These are phyloP conservation scores for Fusarium setosum DNA, from an alignment of 2,329 filamentous ascomycete genomes.

Conservation along the genomic window DNA sequence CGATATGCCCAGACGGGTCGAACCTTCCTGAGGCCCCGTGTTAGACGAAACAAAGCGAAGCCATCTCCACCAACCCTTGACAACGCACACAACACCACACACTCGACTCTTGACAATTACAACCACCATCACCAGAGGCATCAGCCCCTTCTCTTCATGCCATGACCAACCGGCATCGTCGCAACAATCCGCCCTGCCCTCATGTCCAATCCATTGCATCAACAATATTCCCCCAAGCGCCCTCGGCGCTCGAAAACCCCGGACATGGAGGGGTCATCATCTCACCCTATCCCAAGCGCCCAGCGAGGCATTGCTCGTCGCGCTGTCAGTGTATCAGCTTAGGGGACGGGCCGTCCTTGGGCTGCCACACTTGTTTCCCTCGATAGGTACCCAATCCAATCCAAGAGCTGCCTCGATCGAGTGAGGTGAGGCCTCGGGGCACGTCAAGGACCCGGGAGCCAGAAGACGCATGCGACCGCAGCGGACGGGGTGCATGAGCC, in stretches of 20 bases:
- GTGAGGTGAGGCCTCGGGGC: neutral
- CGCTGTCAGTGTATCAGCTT: constrained; percentile 14
- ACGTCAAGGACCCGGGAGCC: neutral
- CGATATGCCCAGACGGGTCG: neutral
- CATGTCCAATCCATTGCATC: constrained; percentile 8
- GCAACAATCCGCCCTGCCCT: neutral
- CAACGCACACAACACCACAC: neutral
- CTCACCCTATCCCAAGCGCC: constrained; percentile 1
- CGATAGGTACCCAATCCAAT: constrained; percentile 25
- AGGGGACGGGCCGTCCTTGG: constrained; percentile 22
- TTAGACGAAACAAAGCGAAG: neutral
- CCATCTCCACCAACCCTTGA: neutral
- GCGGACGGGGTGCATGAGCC: neutral
- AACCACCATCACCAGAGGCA: constrained; percentile 1
- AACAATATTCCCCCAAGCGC: constrained; percentile 9
- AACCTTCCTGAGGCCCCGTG: neutral
- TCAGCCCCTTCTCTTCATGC: constrained; percentile 1
- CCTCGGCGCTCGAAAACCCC: constrained; percentile 2
- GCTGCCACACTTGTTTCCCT: constrained; percentile 23
- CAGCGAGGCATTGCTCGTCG: constrained; percentile 11
- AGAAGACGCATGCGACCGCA: neutral
- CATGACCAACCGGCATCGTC: constrained; percentile 9
- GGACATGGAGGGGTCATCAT: neutral
- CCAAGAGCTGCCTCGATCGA: neutral
- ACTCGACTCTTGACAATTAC: constrained; percentile 12